Conservation (phyloP, 345 rosid genomes). For the Pelargonium nanum region DNA sequence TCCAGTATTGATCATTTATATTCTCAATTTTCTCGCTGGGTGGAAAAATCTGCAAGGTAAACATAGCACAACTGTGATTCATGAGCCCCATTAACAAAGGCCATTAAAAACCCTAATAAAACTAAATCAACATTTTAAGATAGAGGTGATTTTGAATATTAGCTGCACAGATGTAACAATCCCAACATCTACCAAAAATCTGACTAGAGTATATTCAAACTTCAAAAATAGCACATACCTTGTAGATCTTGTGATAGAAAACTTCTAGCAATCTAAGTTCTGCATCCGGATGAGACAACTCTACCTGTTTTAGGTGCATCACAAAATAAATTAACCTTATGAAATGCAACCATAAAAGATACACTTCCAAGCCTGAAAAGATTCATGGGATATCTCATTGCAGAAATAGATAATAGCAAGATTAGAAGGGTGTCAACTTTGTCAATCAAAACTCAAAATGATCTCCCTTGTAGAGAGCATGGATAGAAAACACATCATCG, state of each 20-base stretch:
- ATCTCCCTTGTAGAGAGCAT: not conserved
- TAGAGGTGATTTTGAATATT: not conserved
- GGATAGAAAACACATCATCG: not conserved
- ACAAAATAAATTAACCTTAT: conserved; percentile 4
- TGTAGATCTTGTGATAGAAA: conserved; percentile 87
- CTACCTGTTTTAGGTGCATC: conserved; percentile 48
- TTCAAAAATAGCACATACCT: conserved; percentile 32
- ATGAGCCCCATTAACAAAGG: conserved; percentile 2
- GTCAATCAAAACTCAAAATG: not conserved
- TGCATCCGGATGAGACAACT: conserved; percentile 78
- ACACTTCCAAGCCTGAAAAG: not conserved
- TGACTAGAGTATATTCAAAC: not conserved
- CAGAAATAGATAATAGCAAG: no score
- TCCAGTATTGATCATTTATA: conserved; percentile 98
- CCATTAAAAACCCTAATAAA: no score
- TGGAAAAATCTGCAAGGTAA: conserved; percentile 61
- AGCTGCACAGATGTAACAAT: no score
- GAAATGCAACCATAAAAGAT: not conserved
- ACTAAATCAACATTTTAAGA: no score
- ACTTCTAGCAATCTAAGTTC: conserved; percentile 93
- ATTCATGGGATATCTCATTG: not conserved
- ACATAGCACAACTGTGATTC: conserved; percentile 3
- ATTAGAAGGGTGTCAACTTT: no score
- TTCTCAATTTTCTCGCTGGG: conserved; percentile 81
- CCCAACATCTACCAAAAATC: not conserved